phyloP scores from a whole-genome alignment of 345 rosid genomes.

The Murraya koenigii region DNA sequence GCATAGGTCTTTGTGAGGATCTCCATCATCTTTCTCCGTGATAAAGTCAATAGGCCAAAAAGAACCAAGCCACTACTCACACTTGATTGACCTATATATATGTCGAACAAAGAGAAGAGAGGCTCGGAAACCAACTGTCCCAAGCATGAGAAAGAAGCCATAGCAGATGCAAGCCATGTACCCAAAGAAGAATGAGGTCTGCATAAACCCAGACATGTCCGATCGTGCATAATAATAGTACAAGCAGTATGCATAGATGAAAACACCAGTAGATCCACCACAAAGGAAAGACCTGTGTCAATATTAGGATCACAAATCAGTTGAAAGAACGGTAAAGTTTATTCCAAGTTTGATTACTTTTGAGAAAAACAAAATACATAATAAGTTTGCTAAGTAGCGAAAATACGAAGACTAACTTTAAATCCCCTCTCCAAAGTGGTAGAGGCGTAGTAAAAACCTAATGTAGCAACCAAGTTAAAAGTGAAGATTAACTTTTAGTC shows the following conservation, averaged over 20 bases:
- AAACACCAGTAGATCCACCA: slow-evolving; percentile 50
- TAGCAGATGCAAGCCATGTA: slow-evolving; percentile 60
- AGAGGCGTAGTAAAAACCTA: neutral
- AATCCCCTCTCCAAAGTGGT: neutral
- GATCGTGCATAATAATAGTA: slow-evolving; percentile 46
- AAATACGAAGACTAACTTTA: neutral
- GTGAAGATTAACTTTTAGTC: neutral
- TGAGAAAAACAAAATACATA: neutral
- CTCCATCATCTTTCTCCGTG: neutral
- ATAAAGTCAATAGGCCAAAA: neutral
- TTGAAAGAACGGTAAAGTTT: neutral
- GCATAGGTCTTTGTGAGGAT: neutral
- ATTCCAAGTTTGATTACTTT: neutral
- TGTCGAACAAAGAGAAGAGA: slow-evolving; percentile 49
- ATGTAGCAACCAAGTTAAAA: neutral
- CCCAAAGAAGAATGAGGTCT: slow-evolving; percentile 55
- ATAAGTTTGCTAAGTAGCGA: neutral
- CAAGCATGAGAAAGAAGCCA: slow-evolving; percentile 53
- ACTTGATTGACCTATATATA: slow-evolving; percentile 50
- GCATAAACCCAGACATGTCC: slow-evolving; percentile 55
- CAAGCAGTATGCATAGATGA: slow-evolving; percentile 46
- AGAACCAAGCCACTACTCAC: slow-evolving; percentile 20
- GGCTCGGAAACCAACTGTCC: slow-evolving; percentile 45
- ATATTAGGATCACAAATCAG: slow-evolving; percentile 3
- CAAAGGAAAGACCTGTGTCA: slow-evolving; percentile 50